A percentile compares a stretch with the other conserved stretches of the same genome.
Conservation (phyloP, 179 eudicot species). For the Beta macrorhiza region DNA sequence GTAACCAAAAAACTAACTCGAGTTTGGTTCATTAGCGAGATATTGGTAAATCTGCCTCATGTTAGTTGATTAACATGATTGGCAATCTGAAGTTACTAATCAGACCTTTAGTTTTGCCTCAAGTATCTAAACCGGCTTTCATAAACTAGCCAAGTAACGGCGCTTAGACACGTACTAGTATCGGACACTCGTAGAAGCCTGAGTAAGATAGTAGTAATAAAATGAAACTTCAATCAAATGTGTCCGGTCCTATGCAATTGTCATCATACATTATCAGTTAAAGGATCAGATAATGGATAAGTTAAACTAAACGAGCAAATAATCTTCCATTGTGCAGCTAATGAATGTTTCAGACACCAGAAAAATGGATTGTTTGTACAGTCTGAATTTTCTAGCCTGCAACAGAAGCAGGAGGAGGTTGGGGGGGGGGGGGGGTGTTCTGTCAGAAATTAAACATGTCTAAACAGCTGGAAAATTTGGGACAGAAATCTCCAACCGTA, state of each 20-base stretch:
- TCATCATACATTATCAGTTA: not conserved
- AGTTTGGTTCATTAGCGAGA: not conserved
- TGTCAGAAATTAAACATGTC: conserved; percentile 31
- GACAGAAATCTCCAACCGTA: conserved; percentile 36
- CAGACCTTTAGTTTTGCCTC: not conserved
- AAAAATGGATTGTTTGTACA: conserved; percentile 13
- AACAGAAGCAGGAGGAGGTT: conserved; percentile 9
- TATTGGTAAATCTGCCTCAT: not conserved
- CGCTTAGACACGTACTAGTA: too few species aligned
- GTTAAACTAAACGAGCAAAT: not conserved
- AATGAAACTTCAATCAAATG: too few species aligned
- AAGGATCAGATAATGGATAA: not conserved
- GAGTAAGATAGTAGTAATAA: too few species aligned
- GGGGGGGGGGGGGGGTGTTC: too few species aligned
- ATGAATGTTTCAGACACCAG: conserved; percentile 13
- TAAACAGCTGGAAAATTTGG: conserved; percentile 37
- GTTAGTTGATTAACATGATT: too few species aligned
- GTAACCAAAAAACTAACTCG: not conserved
- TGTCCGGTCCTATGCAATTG: not conserved
- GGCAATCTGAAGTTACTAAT: too few species aligned
- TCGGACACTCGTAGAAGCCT: not conserved
- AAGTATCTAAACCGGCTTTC: too few species aligned
- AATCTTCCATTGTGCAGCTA: not conserved
- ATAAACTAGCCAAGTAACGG: too few species aligned
- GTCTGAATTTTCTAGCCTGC: not conserved